phyloP scores from a whole-genome alignment of 352 stramenopile genomes.

The Phytophthora quininea region DNA sequence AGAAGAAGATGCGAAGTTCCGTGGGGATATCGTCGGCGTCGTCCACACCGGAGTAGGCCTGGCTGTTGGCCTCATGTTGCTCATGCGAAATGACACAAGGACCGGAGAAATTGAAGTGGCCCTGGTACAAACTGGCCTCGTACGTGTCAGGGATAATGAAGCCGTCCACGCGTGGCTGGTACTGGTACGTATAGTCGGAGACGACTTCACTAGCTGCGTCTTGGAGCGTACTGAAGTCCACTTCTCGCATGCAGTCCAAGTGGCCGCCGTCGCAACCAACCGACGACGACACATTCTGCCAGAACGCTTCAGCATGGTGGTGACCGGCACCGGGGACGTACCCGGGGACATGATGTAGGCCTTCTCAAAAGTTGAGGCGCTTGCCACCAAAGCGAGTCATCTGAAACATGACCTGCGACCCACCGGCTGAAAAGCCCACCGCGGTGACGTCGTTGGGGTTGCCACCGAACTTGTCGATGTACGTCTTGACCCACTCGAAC shows the following conservation, averaged over 20 bases:
- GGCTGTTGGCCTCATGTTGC: constrained; percentile 19
- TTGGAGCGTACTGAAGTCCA: constrained; percentile 17
- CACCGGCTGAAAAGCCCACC: constrained; percentile 25
- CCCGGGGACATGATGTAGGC: constrained; percentile 26
- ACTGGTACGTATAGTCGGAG: constrained; percentile 21
- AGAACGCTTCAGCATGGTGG: constrained; percentile 20
- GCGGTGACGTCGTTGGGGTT: constrained; percentile 35
- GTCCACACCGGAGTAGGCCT: constrained; percentile 15
- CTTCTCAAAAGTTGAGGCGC: constrained; percentile 20
- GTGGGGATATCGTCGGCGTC: constrained; percentile 11
- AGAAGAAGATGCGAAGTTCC: constrained; percentile 17
- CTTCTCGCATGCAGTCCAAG: constrained; percentile 14
- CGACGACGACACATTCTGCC: constrained; percentile 18
- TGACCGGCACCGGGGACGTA: constrained; percentile 15
- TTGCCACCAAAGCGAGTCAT: constrained; percentile 23
- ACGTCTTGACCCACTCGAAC: constrained; percentile 33
- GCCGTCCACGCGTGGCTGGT: constrained; percentile 27
- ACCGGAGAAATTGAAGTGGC: constrained; percentile 19
- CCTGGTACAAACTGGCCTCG: constrained; percentile 23
- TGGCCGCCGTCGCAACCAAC: constrained; percentile 16
- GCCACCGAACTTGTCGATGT: constrained; percentile 36
- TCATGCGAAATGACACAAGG: constrained; percentile 5
- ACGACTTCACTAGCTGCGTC: constrained; percentile 15
- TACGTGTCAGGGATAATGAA: constrained; percentile 22
- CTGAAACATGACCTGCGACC: constrained; percentile 21